Base-by-base conservation (phyloP, 768 basidiomycete genomes). In the Obba rivulosa region DNA sequence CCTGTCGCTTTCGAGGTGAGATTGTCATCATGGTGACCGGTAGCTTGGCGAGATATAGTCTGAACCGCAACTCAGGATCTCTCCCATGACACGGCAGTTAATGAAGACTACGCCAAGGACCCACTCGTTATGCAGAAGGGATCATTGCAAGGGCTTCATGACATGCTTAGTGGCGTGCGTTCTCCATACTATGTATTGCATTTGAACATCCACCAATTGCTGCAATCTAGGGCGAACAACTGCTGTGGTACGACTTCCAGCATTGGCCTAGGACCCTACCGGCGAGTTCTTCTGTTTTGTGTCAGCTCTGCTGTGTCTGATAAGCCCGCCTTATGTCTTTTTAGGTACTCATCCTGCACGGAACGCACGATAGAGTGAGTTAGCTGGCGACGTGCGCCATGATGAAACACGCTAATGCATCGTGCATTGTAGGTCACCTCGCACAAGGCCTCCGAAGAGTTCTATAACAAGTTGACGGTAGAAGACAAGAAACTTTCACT, bases 221-320 rank as follows among this genome's bases (percentile, higher is more conserved):
- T 16, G 25, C 51, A 8, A 1, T 45, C 2, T 51, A 89, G 84
- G 88, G 87, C 16, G 85, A 87, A 56, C 58, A 64, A 24, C 60
- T 90, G 8, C 53, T 81, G 8, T 49, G 58, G n/a, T 67, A 57
- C 13, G 68, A 70, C 35, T 76, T 78, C 53, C 64, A 69, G 18
- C 64, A 69, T n/a, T 91, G 87, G 87, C 85, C 86, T 1, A 70
- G 70, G 49, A 62, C 69, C 4, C 69, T 88, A 14, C 85, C 88
- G 8, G 85, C 87, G 45, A 34, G 77, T 37, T 7, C 7, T 21
- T 9, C n/a, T n/a, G 21, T 42, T 46, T 5, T 38, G 5, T 24
- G 43, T 22, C 49, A 60, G n/a, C 42, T 50, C 35, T 40, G 20
- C 37, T 18, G 13, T n/a, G 43, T 5, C 43, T 45, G 8, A 35